These are phyloP conservation scores for Pyrenophora tritici-repentis DNA, from an alignment of 2,329 filamentous ascomycete species.

Conservation along the genomic window DNA sequence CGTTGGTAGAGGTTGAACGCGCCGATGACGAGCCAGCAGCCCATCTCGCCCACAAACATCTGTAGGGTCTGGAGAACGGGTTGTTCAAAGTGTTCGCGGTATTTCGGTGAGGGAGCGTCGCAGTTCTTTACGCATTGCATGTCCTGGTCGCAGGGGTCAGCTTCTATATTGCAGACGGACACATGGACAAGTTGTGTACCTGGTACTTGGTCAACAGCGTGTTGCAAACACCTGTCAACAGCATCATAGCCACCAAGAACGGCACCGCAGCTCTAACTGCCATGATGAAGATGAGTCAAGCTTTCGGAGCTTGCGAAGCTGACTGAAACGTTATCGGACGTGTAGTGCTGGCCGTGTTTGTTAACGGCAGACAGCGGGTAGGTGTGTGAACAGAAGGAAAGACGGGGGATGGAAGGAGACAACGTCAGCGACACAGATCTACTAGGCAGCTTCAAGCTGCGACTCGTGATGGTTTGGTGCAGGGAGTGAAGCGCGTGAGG, in stretches of 20 bases:
- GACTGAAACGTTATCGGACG: constrained; percentile 12
- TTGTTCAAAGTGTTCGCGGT: constrained; percentile 81
- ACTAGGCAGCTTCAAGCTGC: constrained; percentile 30
- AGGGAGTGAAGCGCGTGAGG: constrained; percentile 35
- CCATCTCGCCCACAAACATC: constrained; percentile 97
- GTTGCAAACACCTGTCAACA: constrained; percentile 94
- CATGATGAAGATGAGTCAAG: constrained; percentile 58
- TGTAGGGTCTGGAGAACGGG: constrained; percentile 94
- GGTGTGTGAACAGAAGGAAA: constrained; percentile 5
- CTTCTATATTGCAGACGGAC: background rate
- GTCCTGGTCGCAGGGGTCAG: constrained; percentile 62
- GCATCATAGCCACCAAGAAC: constrained; percentile 92
- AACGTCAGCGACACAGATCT: constrained; percentile 11
- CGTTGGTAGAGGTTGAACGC: constrained; percentile 68
- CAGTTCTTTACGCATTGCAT: constrained; percentile 97
- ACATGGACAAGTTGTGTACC: constrained; percentile 54
- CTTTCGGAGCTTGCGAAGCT: constrained; percentile 16
- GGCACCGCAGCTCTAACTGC: constrained; percentile 73
- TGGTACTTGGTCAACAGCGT: constrained; percentile 97
- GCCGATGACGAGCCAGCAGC: constrained; percentile 90
- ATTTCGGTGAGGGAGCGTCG: constrained; percentile 67
- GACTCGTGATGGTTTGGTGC: constrained; percentile 31
- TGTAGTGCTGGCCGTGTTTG: background rate
- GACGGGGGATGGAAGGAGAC: constrained; percentile 1
- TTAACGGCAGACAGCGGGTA: constrained; percentile 16